Evolutionary conservation across 768 basidiomycete genomes (phyloP).

Genomic region (Neoboletus magnificus): DNA sequence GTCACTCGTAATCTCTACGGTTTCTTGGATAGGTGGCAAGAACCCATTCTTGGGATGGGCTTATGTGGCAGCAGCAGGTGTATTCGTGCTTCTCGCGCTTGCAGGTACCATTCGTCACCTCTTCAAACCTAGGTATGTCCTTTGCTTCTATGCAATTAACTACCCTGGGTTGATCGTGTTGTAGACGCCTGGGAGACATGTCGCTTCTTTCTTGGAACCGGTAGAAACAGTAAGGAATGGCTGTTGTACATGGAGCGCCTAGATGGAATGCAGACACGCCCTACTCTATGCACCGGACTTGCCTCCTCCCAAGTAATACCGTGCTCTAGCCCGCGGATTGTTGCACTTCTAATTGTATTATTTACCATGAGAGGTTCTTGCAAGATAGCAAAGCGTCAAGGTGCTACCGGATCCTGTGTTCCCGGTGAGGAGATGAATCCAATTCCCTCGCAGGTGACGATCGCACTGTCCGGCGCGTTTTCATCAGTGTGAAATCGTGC

Average conservation of each 20-base stretch:
- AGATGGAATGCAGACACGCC: background rate
- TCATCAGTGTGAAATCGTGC: constrained; percentile 59
- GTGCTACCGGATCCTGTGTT: background rate
- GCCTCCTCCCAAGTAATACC: constrained; percentile 22
- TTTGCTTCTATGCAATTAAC: background rate
- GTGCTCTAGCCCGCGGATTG: constrained; percentile 4
- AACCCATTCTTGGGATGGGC: constrained; percentile 99
- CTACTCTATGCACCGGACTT: constrained; percentile 22
- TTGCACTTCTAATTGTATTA: constrained; percentile 23
- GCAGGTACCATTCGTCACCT: constrained; percentile 89
- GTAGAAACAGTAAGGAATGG: constrained; percentile 17
- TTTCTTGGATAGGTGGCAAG: constrained; percentile 98
- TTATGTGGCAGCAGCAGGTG: constrained; percentile 83
- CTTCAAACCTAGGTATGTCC: constrained; percentile 79
- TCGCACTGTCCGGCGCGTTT: constrained; percentile 36
- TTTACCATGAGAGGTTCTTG: constrained; percentile 6
- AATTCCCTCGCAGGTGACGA: constrained; percentile 63
- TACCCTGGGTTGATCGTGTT: constrained; percentile 1
- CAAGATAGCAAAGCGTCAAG: background rate
- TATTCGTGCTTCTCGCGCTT: constrained; percentile 86
- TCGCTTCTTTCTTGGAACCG: constrained; percentile 82
- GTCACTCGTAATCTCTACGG: constrained; percentile 94
- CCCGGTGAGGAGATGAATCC: constrained; percentile 41
- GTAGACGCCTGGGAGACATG: constrained; percentile 84
- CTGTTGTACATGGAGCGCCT: constrained; percentile 1